These are phyloP conservation scores for Dioszegia hungarica DNA, from an alignment of 768 basidiomycete species.

Conservation along the genomic window DNA sequence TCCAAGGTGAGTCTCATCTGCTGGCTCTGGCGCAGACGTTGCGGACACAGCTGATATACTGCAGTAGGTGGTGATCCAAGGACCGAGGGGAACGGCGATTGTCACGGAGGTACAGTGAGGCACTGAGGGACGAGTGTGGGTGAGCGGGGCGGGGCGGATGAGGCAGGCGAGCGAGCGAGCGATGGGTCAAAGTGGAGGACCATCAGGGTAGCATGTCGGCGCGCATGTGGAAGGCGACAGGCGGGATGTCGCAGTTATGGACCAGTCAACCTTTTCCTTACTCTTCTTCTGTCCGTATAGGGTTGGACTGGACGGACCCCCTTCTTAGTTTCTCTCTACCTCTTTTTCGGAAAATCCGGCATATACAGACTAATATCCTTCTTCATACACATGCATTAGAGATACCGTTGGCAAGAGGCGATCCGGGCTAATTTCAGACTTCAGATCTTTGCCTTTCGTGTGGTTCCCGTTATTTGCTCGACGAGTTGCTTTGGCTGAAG, in stretches of 20 bases:
- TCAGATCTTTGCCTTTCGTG: no score
- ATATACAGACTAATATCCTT: not conserved
- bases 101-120: constrained; percentile 24
- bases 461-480: no score
- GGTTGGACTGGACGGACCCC: no score
- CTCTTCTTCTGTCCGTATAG: no score
- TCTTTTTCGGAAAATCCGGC: not conserved
- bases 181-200: not conserved
- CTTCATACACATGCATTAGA: not conserved
- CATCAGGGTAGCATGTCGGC: not conserved
- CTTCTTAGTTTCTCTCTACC: no score
- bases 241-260: no score
- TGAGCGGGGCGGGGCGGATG: constrained; percentile 58
- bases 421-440: no score
- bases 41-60: constrained; percentile 16
- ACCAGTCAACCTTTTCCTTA: no score
- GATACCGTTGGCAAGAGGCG: not conserved
- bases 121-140: not conserved
- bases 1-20: constrained; percentile 36
- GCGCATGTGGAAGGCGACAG: no score
- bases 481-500: no score
- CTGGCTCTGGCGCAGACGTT: not conserved
- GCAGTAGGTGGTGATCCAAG: constrained; percentile 33
- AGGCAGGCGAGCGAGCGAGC: constrained; percentile 78
- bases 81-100: constrained; percentile 19